These are phyloP conservation scores for Capronia americana DNA, from an alignment of 2,329 filamentous ascomycete species.

Conservation along the genomic window DNA sequence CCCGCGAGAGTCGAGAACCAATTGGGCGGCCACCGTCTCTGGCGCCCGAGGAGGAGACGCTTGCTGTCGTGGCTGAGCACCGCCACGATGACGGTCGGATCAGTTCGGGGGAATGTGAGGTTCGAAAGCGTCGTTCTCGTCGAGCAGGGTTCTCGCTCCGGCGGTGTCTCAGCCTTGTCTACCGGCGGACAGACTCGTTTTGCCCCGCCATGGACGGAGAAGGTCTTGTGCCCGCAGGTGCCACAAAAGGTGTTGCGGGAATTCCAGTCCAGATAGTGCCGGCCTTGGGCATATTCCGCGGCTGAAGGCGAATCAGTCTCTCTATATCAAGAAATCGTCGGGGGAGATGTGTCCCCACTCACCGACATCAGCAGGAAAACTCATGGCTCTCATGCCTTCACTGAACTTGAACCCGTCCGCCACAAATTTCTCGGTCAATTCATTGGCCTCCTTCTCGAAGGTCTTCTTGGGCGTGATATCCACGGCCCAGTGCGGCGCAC, in stretches of 20 bases:
- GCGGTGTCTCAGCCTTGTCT: constrained; percentile 51
- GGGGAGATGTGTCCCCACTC: constrained; percentile 37
- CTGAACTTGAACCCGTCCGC: constrained; percentile 70
- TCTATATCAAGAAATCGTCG: not conserved
- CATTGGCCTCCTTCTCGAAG: constrained; percentile 66
- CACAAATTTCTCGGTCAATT: constrained; percentile 65
- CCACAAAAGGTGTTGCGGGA: constrained; percentile 88
- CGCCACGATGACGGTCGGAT: constrained; percentile 94
- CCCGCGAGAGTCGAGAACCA: constrained; percentile 92
- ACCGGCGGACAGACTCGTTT: constrained; percentile 54
- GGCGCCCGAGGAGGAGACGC: constrained; percentile 80
- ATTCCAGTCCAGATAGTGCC: constrained; percentile 94
- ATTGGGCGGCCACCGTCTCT: constrained; percentile 79
- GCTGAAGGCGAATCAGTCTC: constrained; percentile 59
- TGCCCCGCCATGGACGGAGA: constrained; percentile 57
- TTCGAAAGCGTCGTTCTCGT: constrained; percentile 89
- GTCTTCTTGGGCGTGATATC: constrained; percentile 79
- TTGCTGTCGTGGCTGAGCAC: constrained; percentile 81
- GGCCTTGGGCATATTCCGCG: constrained; percentile 86
- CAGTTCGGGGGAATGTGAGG: constrained; percentile 87
- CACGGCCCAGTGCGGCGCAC: constrained; percentile 85
- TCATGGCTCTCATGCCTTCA: constrained; percentile 68
- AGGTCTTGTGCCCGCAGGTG: constrained; percentile 81
- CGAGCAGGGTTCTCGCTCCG: constrained; percentile 72
- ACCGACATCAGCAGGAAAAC: constrained; percentile 68